Evolutionary conservation across 495 filamentous ascomycete species (phyloP).

Genomic region (Staphylotrichum tortipilum): DNA sequence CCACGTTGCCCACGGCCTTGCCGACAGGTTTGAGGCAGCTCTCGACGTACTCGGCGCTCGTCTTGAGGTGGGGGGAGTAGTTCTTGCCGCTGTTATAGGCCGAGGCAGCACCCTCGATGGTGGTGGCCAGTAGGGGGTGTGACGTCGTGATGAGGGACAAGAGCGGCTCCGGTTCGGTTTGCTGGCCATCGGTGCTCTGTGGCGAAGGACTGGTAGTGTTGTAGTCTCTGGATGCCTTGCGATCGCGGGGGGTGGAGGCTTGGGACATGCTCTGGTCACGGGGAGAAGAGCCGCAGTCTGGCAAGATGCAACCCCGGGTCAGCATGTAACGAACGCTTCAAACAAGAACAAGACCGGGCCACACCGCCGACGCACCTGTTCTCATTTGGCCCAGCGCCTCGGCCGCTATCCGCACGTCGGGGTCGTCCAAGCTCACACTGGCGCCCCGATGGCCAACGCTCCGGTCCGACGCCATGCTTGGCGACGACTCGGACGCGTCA

Average conservation of each 20-base stretch:
- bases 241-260: constrained; percentile 7
- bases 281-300: constrained; percentile 51
- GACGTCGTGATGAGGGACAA: constrained; percentile 70
- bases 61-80: constrained; percentile 76
- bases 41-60: constrained; percentile 77
- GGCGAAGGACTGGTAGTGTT: constrained; percentile 19
- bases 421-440: constrained; percentile 71
- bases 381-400: constrained; percentile 79
- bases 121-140: constrained; percentile 68
- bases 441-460: constrained; percentile 34
- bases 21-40: constrained; percentile 73
- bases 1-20: constrained; percentile 71
- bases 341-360: neutral
- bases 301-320: constrained; percentile 6
- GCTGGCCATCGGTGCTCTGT: constrained; percentile 7
- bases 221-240: constrained; percentile 5
- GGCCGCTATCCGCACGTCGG: constrained; percentile 69
- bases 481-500: constrained; percentile 26
- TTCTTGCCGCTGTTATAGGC: constrained; percentile 78
- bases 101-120: constrained; percentile 70
- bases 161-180: constrained; percentile 56
- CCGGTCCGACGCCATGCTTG: constrained; percentile 25
- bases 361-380: constrained; percentile 50
- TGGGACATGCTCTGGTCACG: too few species aligned
- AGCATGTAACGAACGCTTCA: constrained; percentile 8